Evolutionary conservation across 2,329 filamentous ascomycete genomes (phyloP).

Genomic region (Aspergillus fischeri): DNA sequence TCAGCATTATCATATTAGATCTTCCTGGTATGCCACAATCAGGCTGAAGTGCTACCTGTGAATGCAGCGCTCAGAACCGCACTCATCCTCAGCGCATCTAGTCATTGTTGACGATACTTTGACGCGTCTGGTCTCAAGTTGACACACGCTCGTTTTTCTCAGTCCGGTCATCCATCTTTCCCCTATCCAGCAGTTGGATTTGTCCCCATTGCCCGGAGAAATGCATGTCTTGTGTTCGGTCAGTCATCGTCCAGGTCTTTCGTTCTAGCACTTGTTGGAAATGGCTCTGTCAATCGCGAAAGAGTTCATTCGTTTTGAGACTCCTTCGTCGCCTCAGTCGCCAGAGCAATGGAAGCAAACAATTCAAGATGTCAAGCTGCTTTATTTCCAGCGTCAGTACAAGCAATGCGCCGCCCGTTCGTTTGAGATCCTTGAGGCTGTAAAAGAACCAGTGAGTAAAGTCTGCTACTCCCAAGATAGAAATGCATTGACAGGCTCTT

Average conservation of each 20-base stretch:
- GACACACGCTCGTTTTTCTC: not conserved
- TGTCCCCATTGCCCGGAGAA: not conserved
- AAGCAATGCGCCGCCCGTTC: constrained; percentile 37
- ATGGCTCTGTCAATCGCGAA: constrained; percentile 13
- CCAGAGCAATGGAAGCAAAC: constrained; percentile 30
- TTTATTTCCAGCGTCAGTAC: constrained; percentile 37
- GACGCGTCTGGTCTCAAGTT: not conserved
- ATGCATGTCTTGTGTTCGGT: not conserved
- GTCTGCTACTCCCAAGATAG: not conserved
- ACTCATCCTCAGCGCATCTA: not conserved
- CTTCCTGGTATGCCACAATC: not conserved
- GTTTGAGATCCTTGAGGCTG: constrained; percentile 25
- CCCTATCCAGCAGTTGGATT: not conserved
- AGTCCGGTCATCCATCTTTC: not conserved
- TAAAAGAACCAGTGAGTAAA: constrained; percentile 24
- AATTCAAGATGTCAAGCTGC: constrained; percentile 32
- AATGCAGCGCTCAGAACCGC: not conserved
- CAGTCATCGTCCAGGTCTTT: not conserved
- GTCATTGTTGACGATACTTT: not conserved
- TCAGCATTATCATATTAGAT: not conserved
- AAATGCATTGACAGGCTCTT: not conserved
- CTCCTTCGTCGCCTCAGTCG: constrained; percentile 12
- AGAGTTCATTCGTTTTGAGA: constrained; percentile 18
- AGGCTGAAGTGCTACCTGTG: not conserved
- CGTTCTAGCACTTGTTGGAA: constrained; percentile 1